Evolutionary conservation across 2,329 filamentous ascomycete genomes (phyloP), one percentile per base, ranked within the genome.

Genomic region (Pseudogymnoascus sp.): DNA sequence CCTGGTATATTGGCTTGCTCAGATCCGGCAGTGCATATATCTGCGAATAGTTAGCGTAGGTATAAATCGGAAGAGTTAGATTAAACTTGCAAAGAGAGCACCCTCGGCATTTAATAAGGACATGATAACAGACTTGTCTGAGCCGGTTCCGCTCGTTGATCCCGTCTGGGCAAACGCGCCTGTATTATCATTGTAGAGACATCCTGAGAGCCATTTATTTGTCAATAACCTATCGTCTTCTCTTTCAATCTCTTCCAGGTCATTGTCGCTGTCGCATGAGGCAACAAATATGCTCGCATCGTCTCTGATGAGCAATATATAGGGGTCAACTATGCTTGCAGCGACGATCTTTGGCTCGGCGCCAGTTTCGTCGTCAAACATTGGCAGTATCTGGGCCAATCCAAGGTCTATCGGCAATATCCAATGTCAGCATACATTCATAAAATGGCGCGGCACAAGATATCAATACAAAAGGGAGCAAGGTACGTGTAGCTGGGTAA

Each of bases 341-440:
- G 85, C 88, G 50, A 91, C 77, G 41, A 94, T 87, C 60, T 87
- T 82, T 4, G 90, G 87, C 68, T 96, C 90, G 18, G 83, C 86
- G 11, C 89, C 91, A 0, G 87, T 92, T 65, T 94, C 90, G 68
- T 96, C 94, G 68, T 97, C 94, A 64, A 90, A 83, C 82, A 97
- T 91, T 0, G 92, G 91, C 58, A 97, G 81, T 60, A 99, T 97
- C 70, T 97, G 93, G 50, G 87, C 87, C 60, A 99, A 81, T 9
- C 88, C 90, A 62, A 99, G 82, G 72, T 96, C 90, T 91, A 69
- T 57, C 32, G 25, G 39, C 57, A 60, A 34, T 12, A 43, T 59
- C 9, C 62, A 62, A 65, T 62, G 30, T 61, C 57, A 58, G 37
- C 37, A 47, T 47, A 37, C 54, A 41, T 57, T 59, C 43, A 20